These are phyloP conservation scores for Entomortierella parvispora DNA, from an alignment of 192 early-diverging fungal species.

Conservation along the genomic window DNA sequence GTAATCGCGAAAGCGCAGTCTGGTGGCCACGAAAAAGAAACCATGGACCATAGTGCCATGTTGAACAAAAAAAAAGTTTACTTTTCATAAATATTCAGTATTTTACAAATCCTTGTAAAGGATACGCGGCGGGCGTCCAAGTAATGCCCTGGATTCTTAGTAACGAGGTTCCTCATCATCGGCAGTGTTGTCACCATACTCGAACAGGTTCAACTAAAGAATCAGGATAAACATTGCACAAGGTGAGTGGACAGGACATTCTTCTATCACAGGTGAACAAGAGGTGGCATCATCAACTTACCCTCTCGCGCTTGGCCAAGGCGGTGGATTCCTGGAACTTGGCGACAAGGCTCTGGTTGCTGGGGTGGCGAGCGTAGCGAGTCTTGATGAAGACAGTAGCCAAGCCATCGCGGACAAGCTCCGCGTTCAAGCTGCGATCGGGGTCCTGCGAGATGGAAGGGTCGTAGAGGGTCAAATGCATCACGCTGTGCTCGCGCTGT, in stretches of 20 bases:
- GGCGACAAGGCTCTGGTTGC: conserved; percentile 64
- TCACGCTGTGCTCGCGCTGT: conserved; percentile 62
- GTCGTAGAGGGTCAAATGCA: conserved; percentile 76
- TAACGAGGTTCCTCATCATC: conserved; percentile 52
- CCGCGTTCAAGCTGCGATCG: conserved; percentile 75
- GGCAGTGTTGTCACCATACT: conserved; percentile 67
- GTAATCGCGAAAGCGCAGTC: too few relatives aligned
- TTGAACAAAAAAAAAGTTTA: not conserved
- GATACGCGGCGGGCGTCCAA: not conserved
- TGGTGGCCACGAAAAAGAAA: too few relatives aligned
- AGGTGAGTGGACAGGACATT: not conserved
- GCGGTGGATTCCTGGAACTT: conserved; percentile 73
- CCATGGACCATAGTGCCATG: too few relatives aligned
- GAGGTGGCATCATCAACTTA: conserved; percentile 34
- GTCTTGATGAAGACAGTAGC: conserved; percentile 65
- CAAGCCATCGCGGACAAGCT: conserved; percentile 71
- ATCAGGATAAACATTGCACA: not conserved
- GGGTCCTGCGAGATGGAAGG: conserved; percentile 65
- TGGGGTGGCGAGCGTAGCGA: conserved; percentile 55
- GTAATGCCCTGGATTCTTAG: not conserved
- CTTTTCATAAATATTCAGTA: not conserved
- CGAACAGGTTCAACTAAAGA: conserved; percentile 63
- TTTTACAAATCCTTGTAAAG: too few relatives aligned
- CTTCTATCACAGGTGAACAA: not conserved
- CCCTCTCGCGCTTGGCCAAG: conserved; percentile 74